Base-by-base conservation (phyloP, 257 asterid genomes). In the Cruciata laevipes region DNA sequence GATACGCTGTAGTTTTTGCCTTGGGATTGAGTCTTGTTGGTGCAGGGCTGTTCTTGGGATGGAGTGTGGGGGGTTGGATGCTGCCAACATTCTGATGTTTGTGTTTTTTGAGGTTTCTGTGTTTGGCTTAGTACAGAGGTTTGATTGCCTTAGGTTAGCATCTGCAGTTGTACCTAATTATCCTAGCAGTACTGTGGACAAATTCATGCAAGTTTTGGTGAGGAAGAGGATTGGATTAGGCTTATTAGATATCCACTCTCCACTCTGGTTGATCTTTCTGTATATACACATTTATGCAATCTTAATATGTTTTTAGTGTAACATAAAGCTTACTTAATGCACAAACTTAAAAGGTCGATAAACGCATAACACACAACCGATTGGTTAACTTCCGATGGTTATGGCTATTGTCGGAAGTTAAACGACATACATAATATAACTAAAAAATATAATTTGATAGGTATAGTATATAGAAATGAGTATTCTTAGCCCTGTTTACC, bases 1-100 rank as follows among this genome's bases (percentile, higher is more conserved):
- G 58, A 70, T 87, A 82, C 57, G 95, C 85, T 3, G 82, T 84
- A 42, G 79, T 74, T 69, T 81, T 93, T 59, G 94, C 95, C 44
- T 61, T 90, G 40, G 97, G 96, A 32, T 74, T 93, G 83, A 88
- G 97, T 69, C 78, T 93, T 42, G 89, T 85, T 63, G 85, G 99
- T 18, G 97, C 97, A 13, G 97, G 99, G 30, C 80, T 93, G 59
- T 76, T 93, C 63, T 83, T 93, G 32, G 99, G 97, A 35, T 89
- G 96, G 91, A 82, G 89, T 3, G 73, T 82, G 0, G 96, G 89
- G 0, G 96, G 89, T 27, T 84, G 91, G 86, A 75, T 88, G 85
- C 66, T 85, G 13, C 94, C 90, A 3, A 77, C 84, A 40, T 84
- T 86, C 80, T 86, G 78, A 89, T 76, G 71, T 52, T 61, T 60